phyloP scores from a whole-genome alignment of 208 protist genomes.

The Crithidia brevicula region DNA sequence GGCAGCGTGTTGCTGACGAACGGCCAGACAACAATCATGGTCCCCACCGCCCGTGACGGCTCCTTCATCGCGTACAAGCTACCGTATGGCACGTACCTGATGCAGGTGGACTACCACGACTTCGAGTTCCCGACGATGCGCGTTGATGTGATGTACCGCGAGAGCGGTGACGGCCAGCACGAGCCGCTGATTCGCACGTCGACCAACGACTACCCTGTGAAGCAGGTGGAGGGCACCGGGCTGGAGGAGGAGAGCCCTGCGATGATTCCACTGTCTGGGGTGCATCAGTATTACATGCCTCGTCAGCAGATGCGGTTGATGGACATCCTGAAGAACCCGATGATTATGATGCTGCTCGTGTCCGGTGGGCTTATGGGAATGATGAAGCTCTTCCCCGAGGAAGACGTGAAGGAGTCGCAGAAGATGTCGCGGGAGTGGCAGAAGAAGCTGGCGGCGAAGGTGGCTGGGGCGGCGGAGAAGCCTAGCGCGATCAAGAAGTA shows the following conservation, averaged over 20 bases:
- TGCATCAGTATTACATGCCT: slow-evolving; percentile 78
- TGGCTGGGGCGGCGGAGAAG: slow-evolving; percentile 24
- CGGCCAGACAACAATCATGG: slow-evolving; percentile 43
- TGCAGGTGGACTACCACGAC: slow-evolving; percentile 83
- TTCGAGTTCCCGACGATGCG: slow-evolving; percentile 82
- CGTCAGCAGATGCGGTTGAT: slow-evolving; percentile 72
- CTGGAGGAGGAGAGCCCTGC: slow-evolving; percentile 70
- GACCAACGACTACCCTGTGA: slow-evolving; percentile 69
- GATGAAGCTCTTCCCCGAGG: slow-evolving; percentile 82
- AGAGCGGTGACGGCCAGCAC: slow-evolving; percentile 23
- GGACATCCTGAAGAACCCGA: slow-evolving; percentile 76
- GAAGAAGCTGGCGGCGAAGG: slow-evolving; percentile 50
- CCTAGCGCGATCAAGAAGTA: slow-evolving; percentile 10
- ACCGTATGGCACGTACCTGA: slow-evolving; percentile 80
- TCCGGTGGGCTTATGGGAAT: slow-evolving; percentile 60
- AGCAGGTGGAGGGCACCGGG: slow-evolving; percentile 65
- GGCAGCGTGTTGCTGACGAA: slow-evolving; percentile 73
- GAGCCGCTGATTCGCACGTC: slow-evolving; percentile 63
- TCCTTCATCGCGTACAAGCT: slow-evolving; percentile 74
- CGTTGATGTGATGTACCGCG: slow-evolving; percentile 66
- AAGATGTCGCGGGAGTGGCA: slow-evolving; percentile 69
- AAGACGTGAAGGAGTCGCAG: slow-evolving; percentile 73
- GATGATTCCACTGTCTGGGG: slow-evolving; percentile 53
- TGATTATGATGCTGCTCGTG: slow-evolving; percentile 85
- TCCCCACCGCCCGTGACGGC: slow-evolving; percentile 66